Base-by-base conservation (phyloP, 2,329 filamentous ascomycete species). In the Ophiognomonia clavigignenti-juglandacearum region DNA sequence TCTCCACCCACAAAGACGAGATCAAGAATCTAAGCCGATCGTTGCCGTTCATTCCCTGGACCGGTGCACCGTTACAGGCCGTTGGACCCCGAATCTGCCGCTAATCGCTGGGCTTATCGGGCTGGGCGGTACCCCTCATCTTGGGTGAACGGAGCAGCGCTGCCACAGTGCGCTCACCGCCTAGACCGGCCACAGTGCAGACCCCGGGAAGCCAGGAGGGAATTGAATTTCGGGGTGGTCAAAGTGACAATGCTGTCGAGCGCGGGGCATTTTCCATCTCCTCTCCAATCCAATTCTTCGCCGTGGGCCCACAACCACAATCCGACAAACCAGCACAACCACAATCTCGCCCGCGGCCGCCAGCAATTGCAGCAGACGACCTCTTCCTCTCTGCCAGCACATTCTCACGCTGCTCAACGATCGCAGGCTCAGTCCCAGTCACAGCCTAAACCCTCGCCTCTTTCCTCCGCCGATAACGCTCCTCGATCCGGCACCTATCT, bases 381-480 rank as follows among this genome's bases (percentile, higher is more conserved):
- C 18, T 14, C 16, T 14, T 29, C 31, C 13, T n/a, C n/a, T 16
- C 18, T 16, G 4, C 31, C 16, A 16, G n/a, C 31, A 34, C 31
- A 32, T 4, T 36, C 32, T 16, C 5, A n/a, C n/a, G n/a, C n/a
- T n/a, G n/a, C n/a, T n/a, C n/a, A n/a, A n/a, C n/a, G n/a, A n/a
- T n/a, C n/a, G n/a, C n/a, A n/a, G n/a, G n/a, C n/a, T n/a, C n/a
- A n/a, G n/a, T n/a, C 29, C 10, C 23, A 45, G 18, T 37, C 41
- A 31, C 37, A 45, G n/a, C 34, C n/a, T 32, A 44, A 43, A 36
- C 49, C 49, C 35, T 51, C 49, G 11, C 49, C 49, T 39, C 49
- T 51, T 41, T 51, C 49, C 22, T 51, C 49, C 11, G 45, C 43
- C 41, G 49, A 51, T 42, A 51, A 51, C 39, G 34, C 49, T 45